Conservation (phyloP, 257 asterid genomes). For the Capsicum chinense region DNA sequence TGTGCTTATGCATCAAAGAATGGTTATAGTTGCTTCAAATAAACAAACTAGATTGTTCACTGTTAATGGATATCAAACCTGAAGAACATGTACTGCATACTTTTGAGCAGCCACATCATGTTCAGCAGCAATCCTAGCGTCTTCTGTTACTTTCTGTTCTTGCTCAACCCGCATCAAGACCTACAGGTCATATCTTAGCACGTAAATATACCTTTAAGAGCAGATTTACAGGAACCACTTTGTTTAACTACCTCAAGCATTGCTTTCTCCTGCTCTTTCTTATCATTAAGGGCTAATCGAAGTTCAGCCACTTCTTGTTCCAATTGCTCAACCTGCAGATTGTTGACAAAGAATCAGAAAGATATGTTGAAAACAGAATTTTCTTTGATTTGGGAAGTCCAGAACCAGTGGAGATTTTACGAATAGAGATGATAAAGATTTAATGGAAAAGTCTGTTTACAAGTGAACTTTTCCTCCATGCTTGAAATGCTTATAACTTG, state of each 20-base stretch:
- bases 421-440: not conserved
- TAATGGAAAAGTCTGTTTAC: slow-evolving; percentile 16
- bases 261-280: slow-evolving; percentile 74
- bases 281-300: slow-evolving; percentile 60
- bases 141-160: slow-evolving; percentile 81
- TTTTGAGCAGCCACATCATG: slow-evolving; percentile 74
- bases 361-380: not conserved
- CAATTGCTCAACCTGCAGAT: slow-evolving; percentile 73
- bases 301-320: slow-evolving; percentile 76
- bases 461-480: not conserved
- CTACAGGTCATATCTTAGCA: slow-evolving; percentile 44
- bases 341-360: slow-evolving; percentile 23
- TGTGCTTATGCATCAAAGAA: slow-evolving; percentile 28
- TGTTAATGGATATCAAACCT: slow-evolving; percentile 52
- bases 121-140: slow-evolving; percentile 74
- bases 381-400: slow-evolving; percentile 11
- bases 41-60: slow-evolving; percentile 2
- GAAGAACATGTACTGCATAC: slow-evolving; percentile 53
- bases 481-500: not conserved
- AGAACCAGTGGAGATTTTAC: not conserved
- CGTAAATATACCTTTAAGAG: slow-evolving; percentile 32
- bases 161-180: slow-evolving; percentile 87
- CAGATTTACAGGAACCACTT: slow-evolving; percentile 17
- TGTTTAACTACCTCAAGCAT: slow-evolving; percentile 68
- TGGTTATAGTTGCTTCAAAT: slow-evolving; percentile 1